Percentiles rank a stretch among this genome's conserved stretches.
These are phyloP conservation scores for Trametes versicolor DNA, from an alignment of 1,284 basidiomycete species.

Conservation along the genomic window DNA sequence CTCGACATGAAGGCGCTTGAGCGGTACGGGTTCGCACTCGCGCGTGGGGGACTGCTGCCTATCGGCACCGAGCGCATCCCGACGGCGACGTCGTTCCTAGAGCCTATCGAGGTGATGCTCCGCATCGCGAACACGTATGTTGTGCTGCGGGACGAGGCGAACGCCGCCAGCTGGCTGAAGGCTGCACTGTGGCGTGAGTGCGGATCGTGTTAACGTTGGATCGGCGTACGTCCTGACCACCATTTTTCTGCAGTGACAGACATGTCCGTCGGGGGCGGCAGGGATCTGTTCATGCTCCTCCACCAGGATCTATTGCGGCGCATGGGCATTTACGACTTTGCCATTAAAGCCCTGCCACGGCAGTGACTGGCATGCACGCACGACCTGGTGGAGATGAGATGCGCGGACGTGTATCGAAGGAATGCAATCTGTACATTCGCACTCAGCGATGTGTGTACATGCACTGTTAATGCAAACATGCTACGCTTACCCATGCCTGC, in stretches of 20 bases:
- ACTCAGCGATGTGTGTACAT: slow-evolving; percentile 20
- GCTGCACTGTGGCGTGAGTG: slow-evolving; percentile 32
- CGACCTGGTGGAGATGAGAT: background rate
- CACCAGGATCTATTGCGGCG: slow-evolving; percentile 22
- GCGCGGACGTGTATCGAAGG: slow-evolving; percentile 3
- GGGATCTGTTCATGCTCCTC: slow-evolving; percentile 30
- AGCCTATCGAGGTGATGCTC: slow-evolving; percentile 30
- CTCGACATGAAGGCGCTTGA: slow-evolving; percentile 26
- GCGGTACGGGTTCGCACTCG: slow-evolving; percentile 22
- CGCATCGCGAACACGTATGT: slow-evolving; percentile 28
- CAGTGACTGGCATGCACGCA: background rate
- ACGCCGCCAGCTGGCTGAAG: slow-evolving; percentile 25
- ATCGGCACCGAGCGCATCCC: slow-evolving; percentile 24
- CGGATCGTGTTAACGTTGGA: background rate
- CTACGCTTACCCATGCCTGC: slow-evolving; percentile 8
- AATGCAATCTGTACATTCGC: slow-evolving; percentile 11
- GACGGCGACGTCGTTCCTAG: slow-evolving; percentile 27
- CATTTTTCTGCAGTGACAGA: slow-evolving; percentile 21
- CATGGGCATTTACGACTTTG: slow-evolving; percentile 18
- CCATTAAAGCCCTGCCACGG: slow-evolving; percentile 9
- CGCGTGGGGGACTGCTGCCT: background rate
- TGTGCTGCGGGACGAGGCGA: slow-evolving; percentile 19
- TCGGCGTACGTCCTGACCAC: background rate
- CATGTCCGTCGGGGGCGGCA: slow-evolving; percentile 28
- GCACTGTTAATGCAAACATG: background rate